phyloP scores from a whole-genome alignment of 225 moss, liverwort and hornwort species.

The Ulota crispa region DNA sequence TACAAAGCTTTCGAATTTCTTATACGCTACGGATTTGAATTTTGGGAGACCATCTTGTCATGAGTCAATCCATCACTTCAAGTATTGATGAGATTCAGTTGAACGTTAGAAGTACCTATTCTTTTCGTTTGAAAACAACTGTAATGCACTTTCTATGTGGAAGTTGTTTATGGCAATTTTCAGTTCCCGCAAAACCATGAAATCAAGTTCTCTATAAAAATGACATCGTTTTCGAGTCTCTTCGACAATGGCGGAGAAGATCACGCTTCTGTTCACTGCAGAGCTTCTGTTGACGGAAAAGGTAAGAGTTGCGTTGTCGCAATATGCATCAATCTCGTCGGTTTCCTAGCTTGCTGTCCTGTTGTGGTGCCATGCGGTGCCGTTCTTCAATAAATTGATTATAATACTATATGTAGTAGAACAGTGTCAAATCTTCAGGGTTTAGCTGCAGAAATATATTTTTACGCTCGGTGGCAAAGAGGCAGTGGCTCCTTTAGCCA shows the following conservation, averaged over 20 bases:
- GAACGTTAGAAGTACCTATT: background rate
- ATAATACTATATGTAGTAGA: too few relatives aligned
- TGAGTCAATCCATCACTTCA: too few relatives aligned
- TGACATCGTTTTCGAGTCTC: too few relatives aligned
- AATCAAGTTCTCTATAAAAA: background rate
- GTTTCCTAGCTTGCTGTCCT: background rate
- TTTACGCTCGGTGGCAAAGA: too few relatives aligned
- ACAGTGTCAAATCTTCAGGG: too few relatives aligned
- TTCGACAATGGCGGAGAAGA: constrained; percentile 22
- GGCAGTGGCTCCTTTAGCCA: too few relatives aligned
- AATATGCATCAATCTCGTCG: background rate
- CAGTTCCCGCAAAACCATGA: background rate
- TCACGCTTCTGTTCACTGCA: background rate
- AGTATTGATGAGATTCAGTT: background rate
- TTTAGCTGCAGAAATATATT: too few relatives aligned
- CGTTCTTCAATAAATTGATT: too few relatives aligned
- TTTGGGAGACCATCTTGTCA: too few relatives aligned
- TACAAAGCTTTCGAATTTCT: too few relatives aligned
- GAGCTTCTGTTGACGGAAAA: background rate
- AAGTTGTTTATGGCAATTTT: background rate
- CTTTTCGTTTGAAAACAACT: background rate
- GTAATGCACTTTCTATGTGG: too few relatives aligned
- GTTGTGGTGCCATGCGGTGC: background rate
- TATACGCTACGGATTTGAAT: too few relatives aligned
- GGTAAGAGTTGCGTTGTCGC: background rate